phyloP scores from a whole-genome alignment of 148 eudicot genomes.

The Spergularia marina region DNA sequence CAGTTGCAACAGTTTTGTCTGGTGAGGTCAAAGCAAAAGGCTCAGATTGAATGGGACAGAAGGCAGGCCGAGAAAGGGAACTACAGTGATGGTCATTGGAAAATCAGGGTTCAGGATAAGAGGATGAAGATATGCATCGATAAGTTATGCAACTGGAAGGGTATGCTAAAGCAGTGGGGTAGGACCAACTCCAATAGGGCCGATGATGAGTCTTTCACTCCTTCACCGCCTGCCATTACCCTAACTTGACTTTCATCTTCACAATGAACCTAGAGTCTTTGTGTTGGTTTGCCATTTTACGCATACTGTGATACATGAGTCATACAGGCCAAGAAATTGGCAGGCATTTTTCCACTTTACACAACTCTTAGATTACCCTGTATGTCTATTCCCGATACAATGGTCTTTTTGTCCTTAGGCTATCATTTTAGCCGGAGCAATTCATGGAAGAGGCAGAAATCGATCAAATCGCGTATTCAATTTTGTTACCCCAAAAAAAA shows the following conservation, averaged over 20 bases:
- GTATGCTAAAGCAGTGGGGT: conserved; percentile 86
- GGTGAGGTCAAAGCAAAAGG: conserved; percentile 58
- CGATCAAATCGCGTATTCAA: too few species aligned
- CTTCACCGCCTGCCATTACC: conserved; percentile 40
- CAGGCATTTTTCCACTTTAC: background rate
- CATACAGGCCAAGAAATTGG: background rate
- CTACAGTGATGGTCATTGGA: conserved; percentile 72
- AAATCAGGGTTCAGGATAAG: conserved; percentile 41
- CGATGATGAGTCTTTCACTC: conserved; percentile 28
- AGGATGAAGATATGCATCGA: conserved; percentile 66
- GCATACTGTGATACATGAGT: background rate
- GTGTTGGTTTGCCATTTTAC: background rate
- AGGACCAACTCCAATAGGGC: conserved; percentile 63
- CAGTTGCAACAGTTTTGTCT: conserved; percentile 55
- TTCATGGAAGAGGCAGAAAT: too few species aligned
- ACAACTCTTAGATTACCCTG: background rate
- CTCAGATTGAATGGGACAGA: conserved; percentile 72
- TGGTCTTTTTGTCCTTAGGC: too few species aligned
- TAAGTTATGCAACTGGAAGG: conserved; percentile 65
- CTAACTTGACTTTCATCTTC: conserved; percentile 16
- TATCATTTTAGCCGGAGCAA: too few species aligned
- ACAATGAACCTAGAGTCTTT: background rate
- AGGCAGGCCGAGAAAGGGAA: conserved; percentile 68
- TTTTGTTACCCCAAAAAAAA: too few species aligned
- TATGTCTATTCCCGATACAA: background rate